Conservation (phyloP, 768 basidiomycete species). For the Psilocybe cubensis region DNA sequence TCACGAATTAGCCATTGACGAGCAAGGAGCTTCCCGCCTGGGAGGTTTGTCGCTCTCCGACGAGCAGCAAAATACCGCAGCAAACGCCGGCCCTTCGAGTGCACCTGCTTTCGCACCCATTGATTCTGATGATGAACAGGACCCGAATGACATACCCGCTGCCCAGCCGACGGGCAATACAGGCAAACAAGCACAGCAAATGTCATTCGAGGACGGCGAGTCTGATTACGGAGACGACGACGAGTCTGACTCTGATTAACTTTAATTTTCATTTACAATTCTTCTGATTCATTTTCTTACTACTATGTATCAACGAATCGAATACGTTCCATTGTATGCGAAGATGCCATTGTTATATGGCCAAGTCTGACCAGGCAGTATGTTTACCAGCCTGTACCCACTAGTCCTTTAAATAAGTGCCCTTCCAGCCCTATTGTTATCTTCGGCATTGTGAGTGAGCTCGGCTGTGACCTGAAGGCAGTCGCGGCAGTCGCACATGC, state of each 20-base stretch:
- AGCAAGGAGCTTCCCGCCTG: slow-evolving; percentile 33
- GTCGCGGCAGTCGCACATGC: not conserved
- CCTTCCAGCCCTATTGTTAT: not conserved
- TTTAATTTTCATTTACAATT: not conserved
- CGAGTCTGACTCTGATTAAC: not conserved
- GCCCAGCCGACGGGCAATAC: not conserved
- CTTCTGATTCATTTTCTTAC: no score
- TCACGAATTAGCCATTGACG: slow-evolving; percentile 47
- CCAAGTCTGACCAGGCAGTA: no score
- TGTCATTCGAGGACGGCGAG: slow-evolving; percentile 16
- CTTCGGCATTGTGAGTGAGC: not conserved
- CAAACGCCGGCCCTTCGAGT: not conserved
- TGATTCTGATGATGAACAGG: slow-evolving; percentile 33
- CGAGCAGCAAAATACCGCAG: not conserved
- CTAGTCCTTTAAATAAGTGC: no score
- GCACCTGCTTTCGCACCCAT: slow-evolving; percentile 9
- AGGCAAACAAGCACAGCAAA: not conserved
- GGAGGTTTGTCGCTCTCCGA: not conserved
- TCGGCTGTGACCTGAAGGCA: not conserved
- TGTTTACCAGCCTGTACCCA: no score
- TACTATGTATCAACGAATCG: no score
- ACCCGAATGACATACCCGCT: slow-evolving; percentile 34
- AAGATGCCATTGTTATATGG: no score
- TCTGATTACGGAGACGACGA: slow-evolving; percentile 23
- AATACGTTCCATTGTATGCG: no score